A percentile compares a stretch with the other conserved stretches of the same genome.
Evolutionary conservation across 2,329 filamentous ascomycete species (phyloP).

Genomic region (Claviceps digitariae): DNA sequence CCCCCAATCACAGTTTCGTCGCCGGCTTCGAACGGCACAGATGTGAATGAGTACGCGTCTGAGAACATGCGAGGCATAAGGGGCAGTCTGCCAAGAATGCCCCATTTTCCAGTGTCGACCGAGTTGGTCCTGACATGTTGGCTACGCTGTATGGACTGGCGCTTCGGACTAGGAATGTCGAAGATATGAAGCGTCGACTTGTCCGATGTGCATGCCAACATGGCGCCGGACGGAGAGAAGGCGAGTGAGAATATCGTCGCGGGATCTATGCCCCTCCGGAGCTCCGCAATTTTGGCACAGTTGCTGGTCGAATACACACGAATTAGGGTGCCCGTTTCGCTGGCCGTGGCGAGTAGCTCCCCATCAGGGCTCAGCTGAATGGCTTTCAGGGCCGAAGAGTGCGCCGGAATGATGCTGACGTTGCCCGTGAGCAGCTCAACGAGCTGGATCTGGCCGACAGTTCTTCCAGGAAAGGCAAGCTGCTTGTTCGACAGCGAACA

Average conservation of each 20-base stretch:
- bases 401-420: conserved; percentile 88
- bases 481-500: conserved; percentile 62
- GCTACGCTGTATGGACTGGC: conserved; percentile 20
- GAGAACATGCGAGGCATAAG: conserved; percentile 78
- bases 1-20: conserved; percentile 48
- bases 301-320: conserved; percentile 72
- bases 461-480: conserved; percentile 78
- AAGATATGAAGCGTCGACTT: conserved; percentile 95
- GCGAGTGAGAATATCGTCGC: conserved; percentile 78
- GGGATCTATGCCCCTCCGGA: conserved; percentile 78
- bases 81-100: conserved; percentile 69
- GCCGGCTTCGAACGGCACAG: conserved; percentile 68
- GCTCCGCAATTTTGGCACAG: conserved; percentile 68
- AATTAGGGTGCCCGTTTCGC: conserved; percentile 79
- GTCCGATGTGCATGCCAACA: conserved; percentile 87
- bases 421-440: conserved; percentile 66
- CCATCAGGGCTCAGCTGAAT: conserved; percentile 70
- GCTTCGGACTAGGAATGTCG: conserved; percentile 54
- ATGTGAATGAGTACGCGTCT: conserved; percentile 77
- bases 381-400: conserved; percentile 65
- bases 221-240: conserved; percentile 67
- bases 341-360: conserved; percentile 74
- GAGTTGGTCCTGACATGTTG: conserved; percentile 15
- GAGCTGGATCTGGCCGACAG: conserved; percentile 76
- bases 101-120: conserved; percentile 60